phyloP scores from a whole-genome alignment of 2,329 filamentous ascomycete species.

The Phaeomoniella chlamydospora region DNA sequence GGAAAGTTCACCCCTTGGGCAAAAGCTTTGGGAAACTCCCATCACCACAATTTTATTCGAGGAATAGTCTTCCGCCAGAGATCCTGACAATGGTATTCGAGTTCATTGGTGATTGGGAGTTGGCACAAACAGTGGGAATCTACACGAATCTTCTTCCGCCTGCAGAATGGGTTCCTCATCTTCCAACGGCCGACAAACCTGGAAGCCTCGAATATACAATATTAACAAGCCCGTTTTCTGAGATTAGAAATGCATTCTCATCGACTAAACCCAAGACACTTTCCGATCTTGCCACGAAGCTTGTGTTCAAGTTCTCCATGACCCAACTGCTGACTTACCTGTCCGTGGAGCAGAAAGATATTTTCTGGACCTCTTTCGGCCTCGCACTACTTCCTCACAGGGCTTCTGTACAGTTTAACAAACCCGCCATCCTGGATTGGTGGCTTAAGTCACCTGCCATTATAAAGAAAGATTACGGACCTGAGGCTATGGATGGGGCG shows the following conservation, averaged over 20 bases:
- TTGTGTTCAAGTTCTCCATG: slow-evolving; percentile 84
- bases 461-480: slow-evolving; percentile 71
- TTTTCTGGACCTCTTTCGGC: slow-evolving; percentile 78
- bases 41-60: slow-evolving; percentile 14
- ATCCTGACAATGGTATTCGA: slow-evolving; percentile 84
- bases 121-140: slow-evolving; percentile 66
- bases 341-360: slow-evolving; percentile 50
- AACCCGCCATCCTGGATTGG: slow-evolving; percentile 74
- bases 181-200: slow-evolving; percentile 51
- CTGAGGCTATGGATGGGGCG: slow-evolving; percentile 74
- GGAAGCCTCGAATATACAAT: slow-evolving; percentile 76
- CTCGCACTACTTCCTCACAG: slow-evolving; percentile 72
- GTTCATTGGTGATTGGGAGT: slow-evolving; percentile 77
- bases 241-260: slow-evolving; percentile 60
- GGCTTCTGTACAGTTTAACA: slow-evolving; percentile 74
- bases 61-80: slow-evolving; percentile 54
- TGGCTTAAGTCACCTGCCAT: slow-evolving; percentile 78
- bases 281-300: slow-evolving; percentile 67
- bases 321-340: slow-evolving; percentile 63
- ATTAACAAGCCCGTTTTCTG: slow-evolving; percentile 53
- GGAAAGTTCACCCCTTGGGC: slow-evolving; percentile 48
- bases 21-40: slow-evolving; percentile 24
- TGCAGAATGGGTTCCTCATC: slow-evolving; percentile 53
- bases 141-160: slow-evolving; percentile 66
- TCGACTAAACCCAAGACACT: slow-evolving; percentile 39